Percentiles rank a stretch among this genome's conserved stretches.
Evolutionary conservation across 2,329 filamentous ascomycete species (phyloP).

Genomic region (Purpureocillium takamizusanense): DNA sequence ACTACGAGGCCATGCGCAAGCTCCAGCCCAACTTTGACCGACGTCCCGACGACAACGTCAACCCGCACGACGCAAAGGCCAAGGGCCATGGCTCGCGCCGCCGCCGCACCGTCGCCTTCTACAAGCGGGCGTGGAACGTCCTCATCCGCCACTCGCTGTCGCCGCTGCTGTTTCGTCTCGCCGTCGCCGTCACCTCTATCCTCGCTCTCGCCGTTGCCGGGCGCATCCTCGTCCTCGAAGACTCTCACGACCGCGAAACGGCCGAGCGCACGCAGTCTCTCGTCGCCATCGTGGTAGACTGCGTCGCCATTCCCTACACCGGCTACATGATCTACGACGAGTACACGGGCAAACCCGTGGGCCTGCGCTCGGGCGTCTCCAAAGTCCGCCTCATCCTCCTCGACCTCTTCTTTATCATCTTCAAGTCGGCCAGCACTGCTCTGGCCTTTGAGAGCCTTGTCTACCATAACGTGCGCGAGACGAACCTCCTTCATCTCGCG

Average conservation of each 20-base stretch:
- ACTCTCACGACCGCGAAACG: conserved; percentile 27
- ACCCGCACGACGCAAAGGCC: conserved; percentile 16
- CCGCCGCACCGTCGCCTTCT: conserved; percentile 22
- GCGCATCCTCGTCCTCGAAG: conserved; percentile 59
- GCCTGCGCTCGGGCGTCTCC: conserved; percentile 70
- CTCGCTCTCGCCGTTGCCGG: conserved; percentile 71
- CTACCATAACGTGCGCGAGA: conserved; percentile 32
- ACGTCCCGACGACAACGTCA: conserved; percentile 21
- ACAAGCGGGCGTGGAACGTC: conserved; percentile 54
- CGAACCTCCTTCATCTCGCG: conserved; percentile 41
- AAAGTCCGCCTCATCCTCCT: conserved; percentile 87
- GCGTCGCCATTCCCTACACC: conserved; percentile 81
- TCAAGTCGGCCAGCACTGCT: conserved; percentile 87
- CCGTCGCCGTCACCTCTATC: conserved; percentile 74
- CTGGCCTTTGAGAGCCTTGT: conserved; percentile 81
- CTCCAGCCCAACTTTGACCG: conserved; percentile 39
- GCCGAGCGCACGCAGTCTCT: conserved; percentile 67
- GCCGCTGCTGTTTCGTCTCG: conserved; percentile 73
- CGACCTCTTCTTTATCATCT: conserved; percentile 94
- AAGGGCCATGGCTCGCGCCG: conserved; percentile 12
- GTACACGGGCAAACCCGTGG: conserved; percentile 88
- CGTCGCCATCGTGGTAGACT: conserved; percentile 84
- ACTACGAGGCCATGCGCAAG: conserved; percentile 32
- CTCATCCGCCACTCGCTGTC: conserved; percentile 77
- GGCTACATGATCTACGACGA: conserved; percentile 94